Evolutionary conservation across 2,329 filamentous ascomycete species (phyloP).

Genomic region (Rhinocladiella mackenziei): DNA sequence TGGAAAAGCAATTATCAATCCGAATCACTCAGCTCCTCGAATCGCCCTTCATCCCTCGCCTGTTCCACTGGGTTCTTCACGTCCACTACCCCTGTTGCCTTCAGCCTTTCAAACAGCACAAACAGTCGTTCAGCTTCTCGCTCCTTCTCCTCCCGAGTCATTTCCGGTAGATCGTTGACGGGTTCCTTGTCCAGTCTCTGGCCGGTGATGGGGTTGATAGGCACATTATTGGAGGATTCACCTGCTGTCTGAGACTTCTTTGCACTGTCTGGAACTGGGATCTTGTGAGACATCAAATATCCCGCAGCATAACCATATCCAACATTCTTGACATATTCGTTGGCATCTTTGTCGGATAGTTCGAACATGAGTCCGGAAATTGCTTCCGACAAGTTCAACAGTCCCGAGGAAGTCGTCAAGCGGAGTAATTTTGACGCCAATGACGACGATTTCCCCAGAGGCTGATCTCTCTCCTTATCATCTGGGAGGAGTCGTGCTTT

Average conservation of each 20-base stretch:
- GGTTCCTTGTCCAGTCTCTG: constrained; percentile 63
- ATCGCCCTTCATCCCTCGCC: constrained; percentile 64
- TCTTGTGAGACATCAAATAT: constrained; percentile 78
- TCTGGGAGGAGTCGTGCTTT: constrained; percentile 68
- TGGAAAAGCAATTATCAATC: too few species aligned
- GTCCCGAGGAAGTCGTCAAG: constrained; percentile 68
- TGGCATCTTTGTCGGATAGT: constrained; percentile 74
- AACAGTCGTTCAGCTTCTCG: constrained; percentile 85
- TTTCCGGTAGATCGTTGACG: constrained; percentile 55
- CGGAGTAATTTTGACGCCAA: constrained; percentile 73
- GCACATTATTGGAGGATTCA: constrained; percentile 25
- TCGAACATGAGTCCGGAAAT: constrained; percentile 81
- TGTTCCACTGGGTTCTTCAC: constrained; percentile 74
- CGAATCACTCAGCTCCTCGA: constrained; percentile 45
- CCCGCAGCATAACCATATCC: constrained; percentile 93
- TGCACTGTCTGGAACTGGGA: constrained; percentile 67
- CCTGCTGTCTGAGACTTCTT: constrained; percentile 45
- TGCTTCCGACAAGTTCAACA: constrained; percentile 67
- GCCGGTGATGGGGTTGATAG: constrained; percentile 80
- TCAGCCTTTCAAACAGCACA: constrained; percentile 84
- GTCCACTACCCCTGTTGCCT: constrained; percentile 69
- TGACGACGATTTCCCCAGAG: constrained; percentile 70
- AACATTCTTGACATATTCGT: constrained; percentile 80
- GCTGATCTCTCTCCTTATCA: constrained; percentile 68
- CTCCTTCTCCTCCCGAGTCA: constrained; percentile 90